Evolutionary conservation across 2,329 filamentous ascomycete species (phyloP), one percentile per base, ranked within the genome.

Genomic region (Cladosporium sp.): DNA sequence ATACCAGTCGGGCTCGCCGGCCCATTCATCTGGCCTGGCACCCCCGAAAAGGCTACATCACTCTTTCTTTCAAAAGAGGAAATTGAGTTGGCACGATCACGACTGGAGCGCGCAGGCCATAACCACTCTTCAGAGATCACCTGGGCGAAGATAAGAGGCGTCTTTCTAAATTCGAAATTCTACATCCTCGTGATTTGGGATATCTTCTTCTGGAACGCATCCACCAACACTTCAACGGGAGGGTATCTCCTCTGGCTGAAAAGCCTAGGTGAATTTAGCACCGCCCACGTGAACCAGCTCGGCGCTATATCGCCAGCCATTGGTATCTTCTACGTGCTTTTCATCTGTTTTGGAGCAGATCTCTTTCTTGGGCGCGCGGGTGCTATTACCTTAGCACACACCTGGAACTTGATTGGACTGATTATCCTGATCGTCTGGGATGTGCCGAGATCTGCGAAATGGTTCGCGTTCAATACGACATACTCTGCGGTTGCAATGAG

Each of bases 211-310:
- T 83, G 77, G 76, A 81, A 82, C 52, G 70, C 72, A 4, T 64
- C 72, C n/a, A 53, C 61, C 54, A 74, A 78, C 41, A 73, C 71
- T 1, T 70, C 62, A 6, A 67, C 72, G 1, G 79, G 77, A 2
- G 74, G 71, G 0, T 83, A 77, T 52, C 61, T 82, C 2, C 68
- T 84, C 0, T 83, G 80, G 80, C 66, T 83, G 41, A 82, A 82
- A 63, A 78, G 74, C 50, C 58, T 82, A 12, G 62, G 72, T 1
- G 68, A 75, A 2, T 82, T 73, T 58, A 68, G 71, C 0, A 67
- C 68, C 0, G 64, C 73, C 1, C 67, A 67, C 11, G 61, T 82
- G 43, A 82, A 80, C 57, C 69, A 79, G 43, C 65, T 81, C 1
- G 76, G 75, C 1, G 70, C 77, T 2, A 76, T 77, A 7, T 70